Evolutionary conservation across 495 filamentous ascomycete genomes (phyloP).

Genomic region (Aspergillus diversus): DNA sequence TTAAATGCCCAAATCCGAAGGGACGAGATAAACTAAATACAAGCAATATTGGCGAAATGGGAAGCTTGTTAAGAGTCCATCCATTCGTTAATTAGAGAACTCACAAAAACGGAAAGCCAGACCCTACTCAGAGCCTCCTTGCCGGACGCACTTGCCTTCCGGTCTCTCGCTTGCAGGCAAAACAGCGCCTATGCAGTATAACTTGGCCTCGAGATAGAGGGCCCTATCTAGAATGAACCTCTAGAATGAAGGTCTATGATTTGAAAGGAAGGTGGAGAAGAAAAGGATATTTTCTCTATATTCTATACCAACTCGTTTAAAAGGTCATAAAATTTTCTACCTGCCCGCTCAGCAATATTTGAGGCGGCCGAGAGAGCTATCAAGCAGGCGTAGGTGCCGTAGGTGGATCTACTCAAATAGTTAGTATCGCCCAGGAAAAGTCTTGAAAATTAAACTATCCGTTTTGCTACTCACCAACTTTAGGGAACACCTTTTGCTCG

Average conservation of each 20-base stretch:
- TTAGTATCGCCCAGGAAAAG: slow-evolving; percentile 29
- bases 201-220: no score
- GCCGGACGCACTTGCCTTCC: no score
- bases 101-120: no score
- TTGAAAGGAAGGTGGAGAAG: background rate
- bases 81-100: no score
- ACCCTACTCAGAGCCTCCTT: no score
- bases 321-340: slow-evolving; percentile 38
- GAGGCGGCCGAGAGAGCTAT: slow-evolving; percentile 41
- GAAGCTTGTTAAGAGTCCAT: no score
- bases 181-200: no score
- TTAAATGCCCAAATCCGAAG: background rate
- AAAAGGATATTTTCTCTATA: slow-evolving; percentile 29
- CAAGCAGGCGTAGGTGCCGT: slow-evolving; percentile 61
- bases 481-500: slow-evolving; percentile 73
- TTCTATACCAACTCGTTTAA: slow-evolving; percentile 42
- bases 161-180: no score
- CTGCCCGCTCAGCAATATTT: slow-evolving; percentile 50
- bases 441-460: background rate
- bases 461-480: slow-evolving; percentile 59
- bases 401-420: slow-evolving; percentile 52
- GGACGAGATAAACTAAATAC: background rate
- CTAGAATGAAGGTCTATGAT: background rate
- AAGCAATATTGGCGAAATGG: no score
- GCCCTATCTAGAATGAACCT: background rate